Evolutionary conservation across 208 protist species (phyloP).

Genomic region (Trichomonas gallinae): DNA sequence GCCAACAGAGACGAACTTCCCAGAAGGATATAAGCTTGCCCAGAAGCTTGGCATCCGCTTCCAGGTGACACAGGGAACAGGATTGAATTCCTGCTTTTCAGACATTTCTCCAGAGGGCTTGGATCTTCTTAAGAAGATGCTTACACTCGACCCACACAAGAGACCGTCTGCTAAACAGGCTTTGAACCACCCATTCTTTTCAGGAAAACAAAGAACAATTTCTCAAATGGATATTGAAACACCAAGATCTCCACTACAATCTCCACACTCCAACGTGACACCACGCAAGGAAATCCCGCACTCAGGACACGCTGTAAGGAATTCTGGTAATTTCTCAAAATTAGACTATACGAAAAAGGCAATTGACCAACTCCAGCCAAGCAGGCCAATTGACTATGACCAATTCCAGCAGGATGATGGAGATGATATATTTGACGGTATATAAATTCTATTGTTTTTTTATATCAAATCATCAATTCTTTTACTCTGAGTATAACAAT

Average conservation of each 20-base stretch:
- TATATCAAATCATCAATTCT: too few species aligned
- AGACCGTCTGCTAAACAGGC: constrained; percentile 58
- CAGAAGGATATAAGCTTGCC: constrained; percentile 70
- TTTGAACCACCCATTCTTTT: constrained; percentile 80
- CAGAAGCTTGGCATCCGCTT: constrained; percentile 75
- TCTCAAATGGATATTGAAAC: background rate
- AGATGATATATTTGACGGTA: background rate
- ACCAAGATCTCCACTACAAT: background rate
- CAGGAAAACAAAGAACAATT: background rate
- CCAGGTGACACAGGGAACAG: constrained; percentile 50
- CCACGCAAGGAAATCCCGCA: background rate
- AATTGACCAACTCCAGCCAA: background rate
- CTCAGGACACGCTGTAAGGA: background rate
- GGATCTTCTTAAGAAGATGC: constrained; percentile 75
- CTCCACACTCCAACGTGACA: background rate
- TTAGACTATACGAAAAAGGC: background rate
- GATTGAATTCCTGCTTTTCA: constrained; percentile 64
- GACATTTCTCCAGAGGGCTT: constrained; percentile 68
- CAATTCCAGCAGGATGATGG: background rate
- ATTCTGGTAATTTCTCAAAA: background rate
- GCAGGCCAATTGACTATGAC: background rate
- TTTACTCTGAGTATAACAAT: too few species aligned
- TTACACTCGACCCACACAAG: constrained; percentile 77
- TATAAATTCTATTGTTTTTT: background rate
- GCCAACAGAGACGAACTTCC: constrained; percentile 54